Base-by-base conservation (phyloP, 768 basidiomycete genomes). In the Guyanaporus albipodus region DNA sequence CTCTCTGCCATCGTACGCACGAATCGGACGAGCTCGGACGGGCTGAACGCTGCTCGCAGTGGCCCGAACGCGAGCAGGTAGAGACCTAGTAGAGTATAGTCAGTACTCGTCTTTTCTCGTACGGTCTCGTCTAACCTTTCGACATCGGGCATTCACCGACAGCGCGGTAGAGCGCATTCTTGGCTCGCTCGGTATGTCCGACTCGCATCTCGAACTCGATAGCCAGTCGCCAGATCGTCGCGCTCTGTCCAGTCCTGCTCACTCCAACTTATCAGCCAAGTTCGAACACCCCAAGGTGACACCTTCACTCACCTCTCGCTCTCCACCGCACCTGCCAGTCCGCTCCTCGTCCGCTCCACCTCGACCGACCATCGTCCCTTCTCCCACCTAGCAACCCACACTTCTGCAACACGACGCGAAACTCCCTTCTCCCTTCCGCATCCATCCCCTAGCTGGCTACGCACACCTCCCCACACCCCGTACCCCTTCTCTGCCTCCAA, bases 331-430 rank as follows among this genome's bases (percentile, higher is more conserved):
- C 72, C 70, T 27, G 72, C 67, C 51, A 91, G 66, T 28, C 83
- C 79, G 52, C 68, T 77, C 52, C 89, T 68, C 28, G 81, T 83
- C 46, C 88, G 74, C 64, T 91, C 88, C 32, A 77, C 65, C 63
- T 91, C 87, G 39, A 68, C 71, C 38, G 73, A 68, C 87, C 88
- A 90, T 29, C 80, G 72, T 2, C 82, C 80, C 58, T 70, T 76
- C 63, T 87, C 83, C 87, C 87, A 89, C n/a, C 83, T 76, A 9
- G 81, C 79, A 2, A 87, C 70, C 88, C 89, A 91, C 1, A 88
- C 78, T 55, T 91, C 87, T 51, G 78, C 73, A 4, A 78, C 67
- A 45, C 83, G 69, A 58, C 85, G 70, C 32, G 73, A 64, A 12
- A 90, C 69, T 45, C 73, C 74, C 62, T 85, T 88, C 46, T 74